phyloP scores from a whole-genome alignment of 2,329 filamentous ascomycete species.

The Clathrospora elynae region DNA sequence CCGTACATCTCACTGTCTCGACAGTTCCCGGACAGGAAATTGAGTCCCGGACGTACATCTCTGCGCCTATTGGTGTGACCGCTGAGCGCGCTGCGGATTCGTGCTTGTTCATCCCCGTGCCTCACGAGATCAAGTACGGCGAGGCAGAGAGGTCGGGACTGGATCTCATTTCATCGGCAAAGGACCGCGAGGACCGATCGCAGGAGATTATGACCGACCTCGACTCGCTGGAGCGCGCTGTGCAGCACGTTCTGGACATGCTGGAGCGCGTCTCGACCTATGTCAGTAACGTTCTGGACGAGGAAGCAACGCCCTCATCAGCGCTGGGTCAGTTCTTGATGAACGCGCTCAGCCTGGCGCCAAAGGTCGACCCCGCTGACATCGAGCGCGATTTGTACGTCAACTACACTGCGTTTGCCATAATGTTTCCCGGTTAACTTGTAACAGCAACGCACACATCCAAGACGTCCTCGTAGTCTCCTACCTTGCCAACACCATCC shows the following conservation, averaged over 20 bases:
- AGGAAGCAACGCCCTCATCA: slow-evolving; percentile 86
- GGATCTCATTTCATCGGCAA: slow-evolving; percentile 82
- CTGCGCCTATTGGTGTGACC: slow-evolving; percentile 90
- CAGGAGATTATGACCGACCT: slow-evolving; percentile 82
- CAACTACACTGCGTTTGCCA: not conserved
- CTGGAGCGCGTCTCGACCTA: slow-evolving; percentile 91
- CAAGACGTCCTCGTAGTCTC: slow-evolving; percentile 98
- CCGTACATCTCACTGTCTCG: slow-evolving; percentile 92
- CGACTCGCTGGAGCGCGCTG: slow-evolving; percentile 80
- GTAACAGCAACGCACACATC: slow-evolving; percentile 87
- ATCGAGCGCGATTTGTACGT: slow-evolving; percentile 92
- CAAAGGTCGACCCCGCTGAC: slow-evolving; percentile 88
- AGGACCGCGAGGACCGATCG: slow-evolving; percentile 75
- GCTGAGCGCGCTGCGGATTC: slow-evolving; percentile 93
- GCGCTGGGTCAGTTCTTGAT: slow-evolving; percentile 93
- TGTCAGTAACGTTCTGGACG: slow-evolving; percentile 91
- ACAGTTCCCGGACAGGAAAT: slow-evolving; percentile 88
- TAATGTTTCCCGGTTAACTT: slow-evolving; percentile 33
- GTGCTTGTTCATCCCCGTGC: slow-evolving; percentile 96
- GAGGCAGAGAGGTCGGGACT: slow-evolving; percentile 78
- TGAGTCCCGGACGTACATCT: slow-evolving; percentile 92
- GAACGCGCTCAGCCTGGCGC: slow-evolving; percentile 88
- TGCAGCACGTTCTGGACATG: slow-evolving; percentile 87
- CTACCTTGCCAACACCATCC: slow-evolving; percentile 97
- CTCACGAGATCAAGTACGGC: slow-evolving; percentile 89